phyloP scores from a whole-genome alignment of 192 early-diverging fungal species.

The Linnemannia exigua region DNA sequence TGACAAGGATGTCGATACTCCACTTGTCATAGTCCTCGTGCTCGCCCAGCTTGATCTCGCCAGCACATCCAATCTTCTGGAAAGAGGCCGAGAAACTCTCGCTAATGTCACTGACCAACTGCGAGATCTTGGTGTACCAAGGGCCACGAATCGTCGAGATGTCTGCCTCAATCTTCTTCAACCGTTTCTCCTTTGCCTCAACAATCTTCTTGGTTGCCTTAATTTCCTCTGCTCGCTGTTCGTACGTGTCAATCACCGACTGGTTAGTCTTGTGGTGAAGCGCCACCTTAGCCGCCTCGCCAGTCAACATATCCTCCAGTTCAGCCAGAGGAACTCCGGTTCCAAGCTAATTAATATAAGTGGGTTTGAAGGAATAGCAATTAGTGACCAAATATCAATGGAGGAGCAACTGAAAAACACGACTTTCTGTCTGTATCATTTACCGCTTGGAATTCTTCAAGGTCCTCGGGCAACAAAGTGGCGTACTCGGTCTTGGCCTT shows the following conservation, averaged over 20 bases:
- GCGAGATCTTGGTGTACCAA: constrained; percentile 79
- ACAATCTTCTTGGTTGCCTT: constrained; percentile 56
- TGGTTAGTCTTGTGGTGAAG: constrained; percentile 67
- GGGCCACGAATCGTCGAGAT: constrained; percentile 58
- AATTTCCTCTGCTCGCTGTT: constrained; percentile 72
- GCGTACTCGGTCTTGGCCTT: constrained; percentile 69
- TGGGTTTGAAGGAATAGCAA: not conserved
- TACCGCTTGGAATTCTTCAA: constrained; percentile 66
- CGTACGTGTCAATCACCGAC: constrained; percentile 76
- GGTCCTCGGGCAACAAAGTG: constrained; percentile 67
- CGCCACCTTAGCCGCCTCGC: constrained; percentile 67
- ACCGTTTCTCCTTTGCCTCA: constrained; percentile 55
- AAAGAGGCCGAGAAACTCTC: constrained; percentile 80
- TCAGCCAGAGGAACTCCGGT: constrained; percentile 66
- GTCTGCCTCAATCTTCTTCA: constrained; percentile 50
- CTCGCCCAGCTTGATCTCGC: constrained; percentile 75
- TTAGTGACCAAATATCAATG: not conserved
- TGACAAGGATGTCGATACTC: constrained; percentile 96
- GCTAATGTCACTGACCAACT: constrained; percentile 76
- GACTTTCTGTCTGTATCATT: not conserved
- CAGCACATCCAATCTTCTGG: constrained; percentile 82
- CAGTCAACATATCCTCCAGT: constrained; percentile 73
- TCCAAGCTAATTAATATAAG: constrained; percentile 34
- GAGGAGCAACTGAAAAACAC: not conserved
- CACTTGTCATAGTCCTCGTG: constrained; percentile 92